Percentiles rank a stretch among this genome's conserved stretches.
phyloP scores from a whole-genome alignment of 2,329 filamentous ascomycete species.

The Capronia epimyces region DNA sequence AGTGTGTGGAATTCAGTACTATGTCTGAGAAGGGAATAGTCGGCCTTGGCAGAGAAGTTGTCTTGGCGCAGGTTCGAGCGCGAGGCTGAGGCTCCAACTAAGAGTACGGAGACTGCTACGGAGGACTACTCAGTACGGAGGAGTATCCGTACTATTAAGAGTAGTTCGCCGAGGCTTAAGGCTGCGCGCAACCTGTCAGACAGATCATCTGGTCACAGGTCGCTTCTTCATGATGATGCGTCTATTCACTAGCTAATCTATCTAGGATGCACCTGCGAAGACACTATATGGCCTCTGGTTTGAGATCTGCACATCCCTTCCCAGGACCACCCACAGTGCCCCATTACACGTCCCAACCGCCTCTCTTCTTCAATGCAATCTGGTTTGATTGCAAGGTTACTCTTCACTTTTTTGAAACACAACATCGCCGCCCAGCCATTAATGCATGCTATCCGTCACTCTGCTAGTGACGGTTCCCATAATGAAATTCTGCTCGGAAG shows the following conservation, averaged over 20 bases:
- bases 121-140: too few relatives aligned
- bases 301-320: slow-evolving; percentile 23
- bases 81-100: not conserved
- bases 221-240: not conserved
- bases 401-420: slow-evolving; percentile 9
- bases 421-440: not conserved
- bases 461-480: not conserved
- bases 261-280: slow-evolving; percentile 3
- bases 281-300: not conserved
- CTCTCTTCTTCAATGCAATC: not conserved
- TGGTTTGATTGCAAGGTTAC: not conserved
- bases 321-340: not conserved
- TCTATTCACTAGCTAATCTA: slow-evolving; percentile 9
- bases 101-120: too few relatives aligned
- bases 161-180: not conserved
- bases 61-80: not conserved
- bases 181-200: too few relatives aligned
- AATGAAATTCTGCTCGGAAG: not conserved
- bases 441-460: not conserved
- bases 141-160: too few relatives aligned
- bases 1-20: slow-evolving; percentile 5
- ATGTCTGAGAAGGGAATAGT: slow-evolving; percentile 6
- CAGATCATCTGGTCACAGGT: too few relatives aligned
- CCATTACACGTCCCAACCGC: not conserved
- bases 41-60: slow-evolving; percentile 1